Evolutionary conservation across 176 grass and related monocot species (phyloP), one percentile per base, ranked within the genome.

Genomic region (Metroxylon sagu): DNA sequence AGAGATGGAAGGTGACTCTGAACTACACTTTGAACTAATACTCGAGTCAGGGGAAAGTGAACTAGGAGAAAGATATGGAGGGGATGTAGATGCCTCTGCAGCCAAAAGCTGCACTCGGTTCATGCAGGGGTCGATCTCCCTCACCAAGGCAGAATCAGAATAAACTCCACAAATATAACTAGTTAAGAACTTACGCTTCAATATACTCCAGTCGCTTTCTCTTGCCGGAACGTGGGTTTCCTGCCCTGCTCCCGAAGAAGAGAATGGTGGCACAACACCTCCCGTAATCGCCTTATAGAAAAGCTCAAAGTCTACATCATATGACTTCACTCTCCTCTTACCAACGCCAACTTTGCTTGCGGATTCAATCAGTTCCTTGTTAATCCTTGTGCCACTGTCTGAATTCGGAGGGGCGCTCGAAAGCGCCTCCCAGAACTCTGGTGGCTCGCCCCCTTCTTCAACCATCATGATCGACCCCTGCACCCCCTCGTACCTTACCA

Each of bases 401-500:
- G 82, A 90, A 74, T 71, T 66, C 50, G 65, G 15, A 4, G 61
- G 71, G 19, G 87, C 58, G 49, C 70, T 81, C 3, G 82, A 86
- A 71, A 98, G 89, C 14, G 84, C 71, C 12, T 98, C 94, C 94
- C 94, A 98, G 70, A 98, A 92, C 48, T 85, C 94, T 30, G 55
- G 73, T 12, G 71, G 76, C 67, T 98, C 92, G 58, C 85, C 27
- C 51, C 94, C 94, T 89, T 98, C 94, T 74, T 70, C 68, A 26
- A 92, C 74, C 61, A 81, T 66, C 61, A 80, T 67, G 56, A 88
- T 80, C 49, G 78, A 71, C 25, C 88, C 94, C 71, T 92, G 79
- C n/a, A 98, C 88, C 66, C 83, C 88, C 72, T 98, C 94, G 71
- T 98, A 98, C 82, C 87, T 84, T 35, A 98, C 81, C 50, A 98